Percentiles rank a stretch among this genome's conserved stretches.
Evolutionary conservation across 1,139 yeast species (phyloP).

Genomic region (Ogataea hybrid): DNA sequence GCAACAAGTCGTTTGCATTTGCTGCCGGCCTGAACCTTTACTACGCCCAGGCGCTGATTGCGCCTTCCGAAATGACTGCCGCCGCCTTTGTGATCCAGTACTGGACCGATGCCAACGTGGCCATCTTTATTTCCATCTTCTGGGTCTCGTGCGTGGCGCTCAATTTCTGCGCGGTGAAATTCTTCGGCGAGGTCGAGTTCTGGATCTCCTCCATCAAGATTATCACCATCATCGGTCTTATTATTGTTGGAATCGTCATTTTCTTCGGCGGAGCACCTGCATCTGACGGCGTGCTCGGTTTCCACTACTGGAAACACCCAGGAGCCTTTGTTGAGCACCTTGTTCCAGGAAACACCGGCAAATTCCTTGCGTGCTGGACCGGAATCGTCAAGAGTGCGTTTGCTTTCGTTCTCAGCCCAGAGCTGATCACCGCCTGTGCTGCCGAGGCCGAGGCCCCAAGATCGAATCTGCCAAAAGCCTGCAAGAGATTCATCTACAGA

Average conservation of each 20-base stretch:
- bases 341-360: too few relatives aligned
- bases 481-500: constrained; percentile 45
- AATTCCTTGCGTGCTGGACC: constrained; percentile 50
- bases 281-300: constrained; percentile 45
- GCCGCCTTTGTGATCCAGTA: constrained; percentile 51
- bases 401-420: constrained; percentile 64
- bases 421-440: constrained; percentile 48
- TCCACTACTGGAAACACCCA: constrained; percentile 63
- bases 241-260: constrained; percentile 36
- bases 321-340: too few relatives aligned
- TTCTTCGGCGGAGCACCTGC: constrained; percentile 45
- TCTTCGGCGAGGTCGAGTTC: constrained; percentile 54
- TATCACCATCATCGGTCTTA: constrained; percentile 35
- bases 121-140: constrained; percentile 49
- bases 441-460: constrained; percentile 48
- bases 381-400: constrained; percentile 74
- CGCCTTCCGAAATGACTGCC: constrained; percentile 53
- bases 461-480: constrained; percentile 46
- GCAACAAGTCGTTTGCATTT: constrained; percentile 35
- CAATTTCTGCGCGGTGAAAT: constrained; percentile 46
- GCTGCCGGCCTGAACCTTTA: constrained; percentile 50
- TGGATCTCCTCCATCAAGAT: constrained; percentile 48
- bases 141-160: constrained; percentile 39
- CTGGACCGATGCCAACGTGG: constrained; percentile 50
- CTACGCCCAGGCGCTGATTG: constrained; percentile 48